Conservation (phyloP, 305 asterid species). For the Withania somnifera region DNA sequence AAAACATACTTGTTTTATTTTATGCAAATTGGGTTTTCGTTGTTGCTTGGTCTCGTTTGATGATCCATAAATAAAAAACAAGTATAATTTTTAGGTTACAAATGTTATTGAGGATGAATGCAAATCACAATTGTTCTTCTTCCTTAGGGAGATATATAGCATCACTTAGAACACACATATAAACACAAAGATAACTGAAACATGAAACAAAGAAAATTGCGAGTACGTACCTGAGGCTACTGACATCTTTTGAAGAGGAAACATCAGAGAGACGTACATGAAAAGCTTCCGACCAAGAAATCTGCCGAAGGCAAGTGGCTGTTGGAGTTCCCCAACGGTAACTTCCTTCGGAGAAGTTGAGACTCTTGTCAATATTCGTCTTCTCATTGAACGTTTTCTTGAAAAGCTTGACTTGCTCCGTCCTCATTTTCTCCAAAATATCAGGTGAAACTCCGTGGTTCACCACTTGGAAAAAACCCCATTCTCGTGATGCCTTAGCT, state of each 20-base stretch:
- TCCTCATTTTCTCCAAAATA: slow-evolving; percentile 44
- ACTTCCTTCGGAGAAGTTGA: slow-evolving; percentile 46
- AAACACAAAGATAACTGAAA: too few species aligned
- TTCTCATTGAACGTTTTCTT: slow-evolving; percentile 55
- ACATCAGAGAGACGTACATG: slow-evolving; percentile 52
- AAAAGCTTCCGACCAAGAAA: slow-evolving; percentile 88
- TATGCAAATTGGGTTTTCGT: too few species aligned
- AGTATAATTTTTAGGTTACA: too few species aligned
- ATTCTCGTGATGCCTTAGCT: slow-evolving; percentile 55
- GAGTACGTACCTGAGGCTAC: slow-evolving; percentile 64
- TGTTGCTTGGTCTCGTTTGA: too few species aligned
- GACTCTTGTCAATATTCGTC: slow-evolving; percentile 18
- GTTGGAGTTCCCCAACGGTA: slow-evolving; percentile 84
- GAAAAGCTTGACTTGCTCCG: slow-evolving; percentile 50
- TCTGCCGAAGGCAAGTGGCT: slow-evolving; percentile 40
- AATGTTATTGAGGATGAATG: too few species aligned
- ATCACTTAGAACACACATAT: too few species aligned
- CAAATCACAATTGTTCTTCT: too few species aligned
- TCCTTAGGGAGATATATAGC: too few species aligned
- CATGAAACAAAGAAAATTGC: not conserved
- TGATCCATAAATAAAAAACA: too few species aligned
- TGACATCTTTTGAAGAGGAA: slow-evolving; percentile 17
- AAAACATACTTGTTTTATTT: too few species aligned
- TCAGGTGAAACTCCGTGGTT: slow-evolving; percentile 62
- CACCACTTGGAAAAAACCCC: slow-evolving; percentile 84